Conservation (phyloP, 352 stramenopile species). For the Globisporangium parvum region DNA sequence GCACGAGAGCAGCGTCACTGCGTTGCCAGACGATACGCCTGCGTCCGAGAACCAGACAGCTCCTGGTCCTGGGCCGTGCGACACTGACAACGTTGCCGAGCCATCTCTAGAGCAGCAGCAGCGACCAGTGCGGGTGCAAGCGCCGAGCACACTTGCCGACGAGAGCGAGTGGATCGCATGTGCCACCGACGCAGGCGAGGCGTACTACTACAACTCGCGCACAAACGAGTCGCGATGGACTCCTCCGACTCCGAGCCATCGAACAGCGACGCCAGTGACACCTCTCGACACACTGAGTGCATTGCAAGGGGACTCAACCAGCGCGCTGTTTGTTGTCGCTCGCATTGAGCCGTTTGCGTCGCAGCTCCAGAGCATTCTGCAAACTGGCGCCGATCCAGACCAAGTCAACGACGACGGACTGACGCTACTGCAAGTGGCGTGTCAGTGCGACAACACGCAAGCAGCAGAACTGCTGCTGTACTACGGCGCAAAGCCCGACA, state of each 20-base stretch:
- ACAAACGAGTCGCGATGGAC: slow-evolving; percentile 64
- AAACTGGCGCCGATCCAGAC: slow-evolving; percentile 29
- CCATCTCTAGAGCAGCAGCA: background rate
- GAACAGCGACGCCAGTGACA: background rate
- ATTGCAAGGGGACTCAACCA: background rate
- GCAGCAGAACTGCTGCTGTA: slow-evolving; percentile 36
- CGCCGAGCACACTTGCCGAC: too few relatives aligned
- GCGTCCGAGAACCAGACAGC: too few relatives aligned
- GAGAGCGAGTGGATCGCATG: slow-evolving; percentile 34
- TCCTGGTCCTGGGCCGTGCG: too few relatives aligned
- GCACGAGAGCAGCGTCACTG: too few relatives aligned
- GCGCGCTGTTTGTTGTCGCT: slow-evolving; percentile 22
- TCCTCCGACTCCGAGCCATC: slow-evolving; percentile 14
- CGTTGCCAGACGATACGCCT: too few relatives aligned
- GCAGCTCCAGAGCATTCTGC: slow-evolving; percentile 32
- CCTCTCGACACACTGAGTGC: too few relatives aligned
- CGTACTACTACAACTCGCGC: slow-evolving; percentile 68
- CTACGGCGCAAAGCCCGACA: slow-evolving; percentile 38
- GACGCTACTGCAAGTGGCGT: slow-evolving; percentile 47
- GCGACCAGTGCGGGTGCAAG: background rate
- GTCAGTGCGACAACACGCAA: slow-evolving; percentile 36
- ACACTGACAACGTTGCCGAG: too few relatives aligned
- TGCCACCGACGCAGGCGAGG: slow-evolving; percentile 38
- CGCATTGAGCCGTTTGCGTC: slow-evolving; percentile 18
- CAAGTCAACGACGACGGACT: slow-evolving; percentile 22